Evolutionary conservation across 768 basidiomycete genomes (phyloP).

Genomic region (Tulasnella sp.): DNA sequence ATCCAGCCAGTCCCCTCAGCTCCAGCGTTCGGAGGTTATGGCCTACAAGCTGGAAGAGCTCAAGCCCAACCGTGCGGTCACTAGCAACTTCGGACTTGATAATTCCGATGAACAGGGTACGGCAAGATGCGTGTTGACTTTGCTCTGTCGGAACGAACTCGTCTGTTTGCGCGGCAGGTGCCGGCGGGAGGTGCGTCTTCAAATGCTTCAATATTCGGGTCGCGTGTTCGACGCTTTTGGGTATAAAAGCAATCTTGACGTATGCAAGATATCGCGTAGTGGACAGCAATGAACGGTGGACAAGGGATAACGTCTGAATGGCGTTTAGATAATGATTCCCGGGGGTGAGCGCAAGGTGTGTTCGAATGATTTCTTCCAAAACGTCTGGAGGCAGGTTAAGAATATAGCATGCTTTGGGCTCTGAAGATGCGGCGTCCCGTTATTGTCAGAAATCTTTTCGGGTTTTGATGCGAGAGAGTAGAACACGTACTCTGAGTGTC

Average conservation of each 20-base stretch:
- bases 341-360: background rate
- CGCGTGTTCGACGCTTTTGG: background rate
- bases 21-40: background rate
- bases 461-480: too few relatives aligned
- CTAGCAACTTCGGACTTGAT: background rate
- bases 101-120: background rate
- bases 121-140: background rate
- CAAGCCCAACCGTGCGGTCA: background rate
- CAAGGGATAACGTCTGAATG: background rate
- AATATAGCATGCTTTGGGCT: background rate
- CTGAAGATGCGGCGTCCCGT: too few relatives aligned
- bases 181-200: background rate
- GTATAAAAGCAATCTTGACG: background rate
- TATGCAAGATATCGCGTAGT: background rate
- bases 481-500: too few relatives aligned
- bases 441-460: too few relatives aligned
- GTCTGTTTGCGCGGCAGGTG: background rate
- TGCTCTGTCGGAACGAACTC: background rate
- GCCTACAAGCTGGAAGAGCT: background rate
- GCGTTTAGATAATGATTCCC: background rate
- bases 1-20: background rate
- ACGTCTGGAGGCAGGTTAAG: background rate
- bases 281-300: background rate
- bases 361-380: background rate
- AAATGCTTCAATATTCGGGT: background rate